Evolutionary conservation across 345 rosid genomes (phyloP).

Genomic region (Hypericum perforatum): DNA sequence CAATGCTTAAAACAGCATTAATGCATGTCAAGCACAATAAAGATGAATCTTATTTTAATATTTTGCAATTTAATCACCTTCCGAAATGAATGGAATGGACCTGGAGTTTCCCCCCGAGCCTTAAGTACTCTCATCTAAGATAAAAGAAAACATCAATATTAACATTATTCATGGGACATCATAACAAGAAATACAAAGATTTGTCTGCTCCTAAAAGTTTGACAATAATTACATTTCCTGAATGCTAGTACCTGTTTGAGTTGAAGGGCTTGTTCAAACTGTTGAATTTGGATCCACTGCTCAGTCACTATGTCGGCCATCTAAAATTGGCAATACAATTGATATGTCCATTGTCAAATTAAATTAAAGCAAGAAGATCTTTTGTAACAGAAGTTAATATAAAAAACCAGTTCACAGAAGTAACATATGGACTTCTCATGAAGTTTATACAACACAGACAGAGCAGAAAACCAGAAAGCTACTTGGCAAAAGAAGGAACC

Average conservation of each 20-base stretch:
- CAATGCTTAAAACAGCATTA: conserved; percentile 9
- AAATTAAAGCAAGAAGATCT: background rate
- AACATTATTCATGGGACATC: background rate
- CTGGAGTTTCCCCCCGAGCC: conserved; percentile 23
- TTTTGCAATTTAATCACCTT: conserved; percentile 31
- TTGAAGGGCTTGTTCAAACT: conserved; percentile 59
- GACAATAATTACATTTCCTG: background rate
- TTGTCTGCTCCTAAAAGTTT: background rate
- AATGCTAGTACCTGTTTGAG: conserved; percentile 21
- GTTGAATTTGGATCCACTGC: conserved; percentile 65
- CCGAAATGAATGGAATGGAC: conserved; percentile 35
- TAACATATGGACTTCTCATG: no score
- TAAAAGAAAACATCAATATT: background rate
- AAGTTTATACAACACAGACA: no score
- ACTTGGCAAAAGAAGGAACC: no score
- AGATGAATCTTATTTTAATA: background rate
- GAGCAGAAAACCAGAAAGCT: no score
- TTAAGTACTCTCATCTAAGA: conserved; percentile 32
- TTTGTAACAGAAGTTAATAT: no score
- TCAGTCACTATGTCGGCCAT: conserved; percentile 48
- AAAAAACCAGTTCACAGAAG: no score
- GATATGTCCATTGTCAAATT: conserved; percentile 9
- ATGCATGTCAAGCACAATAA: background rate
- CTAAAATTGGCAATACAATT: conserved; percentile 17
- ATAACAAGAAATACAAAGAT: no score